These are phyloP conservation scores for Kodamaea nitidulidarum DNA, from an alignment of 805 yeast species.

Conservation along the genomic window DNA sequence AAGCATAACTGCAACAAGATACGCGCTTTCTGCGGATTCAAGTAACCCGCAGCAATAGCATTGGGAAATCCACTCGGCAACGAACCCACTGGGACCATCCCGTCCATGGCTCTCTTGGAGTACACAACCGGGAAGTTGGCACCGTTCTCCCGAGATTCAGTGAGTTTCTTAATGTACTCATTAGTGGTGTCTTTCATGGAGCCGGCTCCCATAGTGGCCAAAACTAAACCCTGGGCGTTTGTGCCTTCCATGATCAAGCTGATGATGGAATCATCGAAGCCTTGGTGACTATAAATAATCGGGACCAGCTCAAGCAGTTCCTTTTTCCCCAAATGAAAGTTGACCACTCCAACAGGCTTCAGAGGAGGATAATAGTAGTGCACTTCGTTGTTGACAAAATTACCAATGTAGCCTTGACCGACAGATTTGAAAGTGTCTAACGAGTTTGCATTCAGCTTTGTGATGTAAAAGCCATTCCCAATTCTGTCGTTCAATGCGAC, in stretches of 20 bases:
- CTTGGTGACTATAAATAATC: constrained; percentile 61
- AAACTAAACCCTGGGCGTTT: constrained; percentile 50
- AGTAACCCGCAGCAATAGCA: constrained; percentile 59
- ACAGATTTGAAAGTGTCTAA: constrained; percentile 64
- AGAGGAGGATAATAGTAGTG: constrained; percentile 63
- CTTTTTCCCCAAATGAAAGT: constrained; percentile 28
- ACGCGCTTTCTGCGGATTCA: constrained; percentile 63
- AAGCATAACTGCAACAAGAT: constrained; percentile 55
- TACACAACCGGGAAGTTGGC: constrained; percentile 52
- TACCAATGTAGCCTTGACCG: constrained; percentile 69
- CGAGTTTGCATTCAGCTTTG: constrained; percentile 67
- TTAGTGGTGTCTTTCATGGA: constrained; percentile 52
- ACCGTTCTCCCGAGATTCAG: constrained; percentile 11
- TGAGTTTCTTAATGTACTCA: constrained; percentile 34
- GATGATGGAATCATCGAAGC: constrained; percentile 48
- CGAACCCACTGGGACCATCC: constrained; percentile 58
- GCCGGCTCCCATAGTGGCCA: constrained; percentile 74
- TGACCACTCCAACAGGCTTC: constrained; percentile 48
- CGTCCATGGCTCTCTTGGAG: constrained; percentile 67
- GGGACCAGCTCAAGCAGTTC: constrained; percentile 44
- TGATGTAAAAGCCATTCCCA: constrained; percentile 65
- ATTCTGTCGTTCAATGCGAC: constrained; percentile 67
- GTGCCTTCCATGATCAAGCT: constrained; percentile 43
- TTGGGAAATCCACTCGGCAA: constrained; percentile 33
- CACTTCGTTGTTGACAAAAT: constrained; percentile 61